Base-by-base conservation (phyloP, 768 basidiomycete species). In the Lyophyllum decastes region DNA sequence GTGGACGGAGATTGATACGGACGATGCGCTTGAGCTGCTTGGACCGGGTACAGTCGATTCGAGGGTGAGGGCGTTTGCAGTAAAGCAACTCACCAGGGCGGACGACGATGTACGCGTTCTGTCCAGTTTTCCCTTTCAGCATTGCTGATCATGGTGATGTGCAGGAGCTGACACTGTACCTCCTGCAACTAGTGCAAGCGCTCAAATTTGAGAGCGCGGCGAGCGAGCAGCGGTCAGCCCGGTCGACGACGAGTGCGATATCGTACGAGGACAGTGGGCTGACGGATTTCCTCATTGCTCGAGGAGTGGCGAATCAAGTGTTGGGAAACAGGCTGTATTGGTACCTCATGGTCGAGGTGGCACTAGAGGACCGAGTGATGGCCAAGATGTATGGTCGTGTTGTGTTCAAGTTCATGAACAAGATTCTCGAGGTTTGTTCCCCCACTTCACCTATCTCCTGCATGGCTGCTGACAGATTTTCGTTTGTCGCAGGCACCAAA, bases 271-370 rank as follows among this genome's bases (percentile, higher is more conserved):
- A 97, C 60, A 94, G 92, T 63, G 95, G 95, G 1, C 79, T 99
- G 9, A 89, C 95, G 1, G 94, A 96, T 64, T 98, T 98, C 69
- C 78, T 99, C 49, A 92, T 98, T 51, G 73, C 83, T 6, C 83
- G 95, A 21, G 93, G 92, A 17, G 92, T 94, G 12, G 78, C 82
- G 61, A 96, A 96, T 66, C 79, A 79, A 2, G 81, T 96, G 0
- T 77, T 99, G 1, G 97, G 95, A 0, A 98, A 98, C 64, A 82
- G 92, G 24, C 78, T 98, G 61, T 91, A 96, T 69, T 98, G 97
- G 97, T 99, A 98, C 66, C 85, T 98, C 54, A 94, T 95, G 85
- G 95, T 98, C 4, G 97, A 98, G 69, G 88, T 94, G 17, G 92
- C 93, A 21, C 74, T 92, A 45, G 92, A 95, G 66, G 93, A 95